Percentiles rank a stretch among this genome's conserved stretches.
phyloP scores from a whole-genome alignment of 345 rosid genomes.

The Euphorbia tirucalli region DNA sequence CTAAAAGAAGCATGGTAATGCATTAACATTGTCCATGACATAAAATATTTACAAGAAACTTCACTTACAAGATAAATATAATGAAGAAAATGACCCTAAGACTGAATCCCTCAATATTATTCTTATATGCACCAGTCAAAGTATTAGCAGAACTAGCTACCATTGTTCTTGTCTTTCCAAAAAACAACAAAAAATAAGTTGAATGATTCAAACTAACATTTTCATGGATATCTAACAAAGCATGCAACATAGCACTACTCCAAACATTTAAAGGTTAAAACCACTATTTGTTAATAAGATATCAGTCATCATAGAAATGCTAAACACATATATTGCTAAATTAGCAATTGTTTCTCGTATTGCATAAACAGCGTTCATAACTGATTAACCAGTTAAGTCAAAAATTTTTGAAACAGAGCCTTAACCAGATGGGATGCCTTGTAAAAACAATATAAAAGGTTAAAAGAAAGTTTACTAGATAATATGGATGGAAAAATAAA shows the following conservation, averaged over 20 bases:
- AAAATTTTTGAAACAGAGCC: not conserved
- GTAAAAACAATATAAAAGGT: not conserved
- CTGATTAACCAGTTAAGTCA: not conserved
- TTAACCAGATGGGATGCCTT: not conserved
- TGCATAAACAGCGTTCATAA: not conserved
- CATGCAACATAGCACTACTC: not conserved
- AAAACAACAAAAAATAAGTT: too few species aligned
- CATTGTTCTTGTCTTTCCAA: too few species aligned
- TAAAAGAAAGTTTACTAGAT: not conserved
- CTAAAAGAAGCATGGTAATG: not conserved
- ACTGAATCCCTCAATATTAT: not conserved
- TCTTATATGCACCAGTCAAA: not conserved
- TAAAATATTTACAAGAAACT: not conserved
- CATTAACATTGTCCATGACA: not conserved
- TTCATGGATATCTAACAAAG: not conserved
- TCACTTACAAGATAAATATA: slow-evolving; percentile 1
- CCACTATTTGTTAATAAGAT: not conserved
- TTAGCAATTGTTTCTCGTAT: not conserved
- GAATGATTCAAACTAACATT: not conserved
- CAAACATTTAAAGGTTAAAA: not conserved
- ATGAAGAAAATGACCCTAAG: not conserved
- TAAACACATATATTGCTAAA: not conserved
- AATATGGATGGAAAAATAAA: not conserved
- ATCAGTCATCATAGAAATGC: not conserved
- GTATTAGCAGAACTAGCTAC: not conserved